A percentile compares a stretch with the other conserved stretches of the same genome.
Conservation (phyloP, 2,329 filamentous ascomycete species). For the Paraphoma sp. region DNA sequence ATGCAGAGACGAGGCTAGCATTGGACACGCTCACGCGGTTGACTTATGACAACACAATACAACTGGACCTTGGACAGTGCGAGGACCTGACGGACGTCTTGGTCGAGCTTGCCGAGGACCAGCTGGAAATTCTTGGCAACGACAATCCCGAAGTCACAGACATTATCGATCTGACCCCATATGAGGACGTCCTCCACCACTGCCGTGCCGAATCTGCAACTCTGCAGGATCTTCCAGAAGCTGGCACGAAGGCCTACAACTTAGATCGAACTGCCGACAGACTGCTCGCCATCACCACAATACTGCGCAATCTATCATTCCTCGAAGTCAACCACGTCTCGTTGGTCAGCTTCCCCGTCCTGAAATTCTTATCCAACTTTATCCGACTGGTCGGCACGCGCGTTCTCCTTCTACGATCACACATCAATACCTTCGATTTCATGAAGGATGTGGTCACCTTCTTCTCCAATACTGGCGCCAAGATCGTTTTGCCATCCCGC, state of each 20-base stretch:
- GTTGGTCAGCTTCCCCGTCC: conserved; percentile 76
- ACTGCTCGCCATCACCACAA: conserved; percentile 88
- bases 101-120: conserved; percentile 88
- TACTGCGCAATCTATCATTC: conserved; percentile 92
- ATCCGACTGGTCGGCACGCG: conserved; percentile 89
- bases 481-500: conserved; percentile 79
- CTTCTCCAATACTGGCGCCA: conserved; percentile 84
- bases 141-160: conserved; percentile 86
- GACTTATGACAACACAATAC: conserved; percentile 56
- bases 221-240: conserved; percentile 73
- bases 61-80: conserved; percentile 44
- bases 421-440: conserved; percentile 88
- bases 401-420: conserved; percentile 81
- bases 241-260: conserved; percentile 80
- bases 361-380: conserved; percentile 83
- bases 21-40: conserved; percentile 81
- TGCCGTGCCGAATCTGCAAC: conserved; percentile 76
- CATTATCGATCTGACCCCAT: conserved; percentile 79
- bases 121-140: conserved; percentile 83
- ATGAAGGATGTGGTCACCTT: conserved; percentile 95
- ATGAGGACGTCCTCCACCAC: conserved; percentile 86
- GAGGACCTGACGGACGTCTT: conserved; percentile 89
- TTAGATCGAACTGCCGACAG: conserved; percentile 86
- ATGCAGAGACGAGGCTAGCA: conserved; percentile 86
- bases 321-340: conserved; percentile 76